A percentile compares a stretch with the other conserved stretches of the same genome.
Conservation (phyloP, 1,284 basidiomycete species). For the Pseudozyma sp. region DNA sequence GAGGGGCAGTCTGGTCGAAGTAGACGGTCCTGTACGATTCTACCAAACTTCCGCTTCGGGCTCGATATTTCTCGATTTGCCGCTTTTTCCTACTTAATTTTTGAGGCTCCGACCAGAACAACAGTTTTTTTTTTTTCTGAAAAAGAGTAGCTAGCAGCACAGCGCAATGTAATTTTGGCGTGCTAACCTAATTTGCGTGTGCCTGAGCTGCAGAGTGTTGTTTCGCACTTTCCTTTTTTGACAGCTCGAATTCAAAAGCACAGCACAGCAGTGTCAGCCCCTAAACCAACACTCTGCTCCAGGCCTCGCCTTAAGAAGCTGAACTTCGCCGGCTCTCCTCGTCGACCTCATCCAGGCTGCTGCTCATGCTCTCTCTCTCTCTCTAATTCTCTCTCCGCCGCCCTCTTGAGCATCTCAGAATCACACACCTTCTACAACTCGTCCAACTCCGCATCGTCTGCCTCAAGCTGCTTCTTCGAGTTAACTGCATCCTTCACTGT, state of each 20-base stretch:
- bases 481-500: conserved; percentile 1
- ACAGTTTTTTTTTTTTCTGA: not conserved
- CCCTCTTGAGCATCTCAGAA: conserved; percentile 18
- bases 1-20: not conserved
- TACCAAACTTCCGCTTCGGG: conserved; percentile 19
- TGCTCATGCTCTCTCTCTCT: not conserved
- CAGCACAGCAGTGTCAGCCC: conserved; percentile 15
- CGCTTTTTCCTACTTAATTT: not conserved
- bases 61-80: conserved; percentile 1
- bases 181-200: not conserved
- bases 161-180: too few species aligned
- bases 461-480: conserved; percentile 10
- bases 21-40: not conserved
- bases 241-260: conserved; percentile 8
- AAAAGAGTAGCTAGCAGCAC: conserved; percentile 1
- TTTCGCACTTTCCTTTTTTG: conserved; percentile 30
- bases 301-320: not conserved
- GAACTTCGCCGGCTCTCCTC: not conserved
- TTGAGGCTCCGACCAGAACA: conserved; percentile 16
- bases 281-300: conserved; percentile 9
- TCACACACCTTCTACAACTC: conserved; percentile 16
- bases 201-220: conserved; percentile 3
- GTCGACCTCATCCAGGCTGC: conserved; percentile 1
- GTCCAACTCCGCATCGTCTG: not conserved
- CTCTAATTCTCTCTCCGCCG: conserved; percentile 28